phyloP scores from a whole-genome alignment of 345 rosid genomes.

The Salix arbutifolia region DNA sequence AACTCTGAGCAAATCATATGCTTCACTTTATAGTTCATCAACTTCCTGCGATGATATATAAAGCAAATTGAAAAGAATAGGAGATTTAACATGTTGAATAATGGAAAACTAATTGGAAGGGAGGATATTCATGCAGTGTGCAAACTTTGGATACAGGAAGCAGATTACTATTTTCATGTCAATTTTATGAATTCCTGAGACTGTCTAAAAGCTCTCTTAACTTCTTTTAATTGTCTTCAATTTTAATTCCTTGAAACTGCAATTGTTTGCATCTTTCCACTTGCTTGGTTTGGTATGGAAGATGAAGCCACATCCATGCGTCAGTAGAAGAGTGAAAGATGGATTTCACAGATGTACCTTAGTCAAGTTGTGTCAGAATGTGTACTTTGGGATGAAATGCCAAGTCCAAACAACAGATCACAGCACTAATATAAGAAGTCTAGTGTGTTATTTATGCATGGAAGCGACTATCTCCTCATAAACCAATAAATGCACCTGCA shows the following conservation, averaged over 20 bases:
- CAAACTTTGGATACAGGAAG: not conserved
- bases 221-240: not conserved
- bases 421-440: not conserved
- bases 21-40: not conserved
- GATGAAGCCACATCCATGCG: not conserved
- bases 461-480: not conserved
- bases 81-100: not conserved
- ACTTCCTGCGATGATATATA: not conserved
- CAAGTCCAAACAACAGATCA: not conserved
- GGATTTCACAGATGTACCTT: not conserved
- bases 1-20: not conserved
- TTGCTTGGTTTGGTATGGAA: not conserved
- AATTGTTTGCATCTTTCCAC: not conserved
- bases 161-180: not conserved
- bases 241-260: not conserved
- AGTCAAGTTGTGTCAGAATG: not conserved
- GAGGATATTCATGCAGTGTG: not conserved
- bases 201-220: not conserved
- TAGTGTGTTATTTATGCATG: not conserved
- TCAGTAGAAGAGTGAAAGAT: not conserved
- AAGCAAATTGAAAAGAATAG: not conserved
- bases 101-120: not conserved
- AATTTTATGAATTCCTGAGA: not conserved
- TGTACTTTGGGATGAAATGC: not conserved
- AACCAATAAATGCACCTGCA: not conserved